Percentiles rank a stretch among this genome's conserved stretches.
Evolutionary conservation across 495 filamentous ascomycete species (phyloP).

Genomic region (Ascodesmis nigricans): DNA sequence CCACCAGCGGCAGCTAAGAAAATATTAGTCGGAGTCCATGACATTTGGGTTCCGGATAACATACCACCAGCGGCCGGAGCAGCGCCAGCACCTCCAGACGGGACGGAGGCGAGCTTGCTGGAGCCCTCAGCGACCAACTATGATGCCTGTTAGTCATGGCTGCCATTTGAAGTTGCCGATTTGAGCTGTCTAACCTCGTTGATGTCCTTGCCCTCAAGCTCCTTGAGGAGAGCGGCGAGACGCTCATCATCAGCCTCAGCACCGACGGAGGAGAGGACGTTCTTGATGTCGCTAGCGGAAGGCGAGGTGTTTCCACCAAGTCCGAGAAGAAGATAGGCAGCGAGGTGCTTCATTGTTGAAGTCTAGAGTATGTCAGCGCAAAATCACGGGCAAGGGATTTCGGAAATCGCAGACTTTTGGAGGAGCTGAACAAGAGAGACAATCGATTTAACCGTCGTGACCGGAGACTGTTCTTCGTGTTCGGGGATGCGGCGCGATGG

Average conservation of each 20-base stretch:
- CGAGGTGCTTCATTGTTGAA: conserved; percentile 94
- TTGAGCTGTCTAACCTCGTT: conserved; percentile 48
- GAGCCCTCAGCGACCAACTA: conserved; percentile 85
- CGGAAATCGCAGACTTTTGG: conserved; percentile 4
- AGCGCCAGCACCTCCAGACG: conserved; percentile 64
- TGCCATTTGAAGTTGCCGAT: no score
- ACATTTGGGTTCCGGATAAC: no score
- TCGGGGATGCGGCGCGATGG: no score
- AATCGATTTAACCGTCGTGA: conserved; percentile 86
- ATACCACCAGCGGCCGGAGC: conserved; percentile 41
- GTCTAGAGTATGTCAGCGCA: neutral
- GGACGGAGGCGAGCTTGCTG: conserved; percentile 89
- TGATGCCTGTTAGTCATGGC: conserved; percentile 8
- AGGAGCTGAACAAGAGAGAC: conserved; percentile 53
- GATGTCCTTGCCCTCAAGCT: conserved; percentile 96
- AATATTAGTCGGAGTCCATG: no score
- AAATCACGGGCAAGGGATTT: neutral
- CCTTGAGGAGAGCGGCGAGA: conserved; percentile 58
- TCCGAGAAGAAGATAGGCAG: conserved; percentile 90
- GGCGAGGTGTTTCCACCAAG: conserved; percentile 83
- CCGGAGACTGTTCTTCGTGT: conserved; percentile 41
- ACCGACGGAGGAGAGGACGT: conserved; percentile 78
- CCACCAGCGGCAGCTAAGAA: conserved; percentile 46
- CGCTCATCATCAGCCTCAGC: conserved; percentile 86
- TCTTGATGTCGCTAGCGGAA: conserved; percentile 70